These are phyloP conservation scores for Aspergillus campestris DNA, from an alignment of 495 filamentous ascomycete genomes.

Conservation along the genomic window DNA sequence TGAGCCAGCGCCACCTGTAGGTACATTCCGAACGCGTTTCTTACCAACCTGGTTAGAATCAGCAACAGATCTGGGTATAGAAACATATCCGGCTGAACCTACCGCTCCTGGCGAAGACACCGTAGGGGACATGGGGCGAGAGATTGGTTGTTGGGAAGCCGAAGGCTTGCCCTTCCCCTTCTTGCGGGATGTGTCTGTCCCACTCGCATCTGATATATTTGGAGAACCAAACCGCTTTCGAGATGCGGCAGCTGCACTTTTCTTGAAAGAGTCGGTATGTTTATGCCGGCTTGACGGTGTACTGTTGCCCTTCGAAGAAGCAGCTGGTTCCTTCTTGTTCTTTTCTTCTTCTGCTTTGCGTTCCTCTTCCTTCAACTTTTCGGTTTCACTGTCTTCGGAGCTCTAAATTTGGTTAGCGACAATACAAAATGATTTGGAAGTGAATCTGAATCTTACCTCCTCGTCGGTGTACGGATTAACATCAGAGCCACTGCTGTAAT, in stretches of 20 bases:
- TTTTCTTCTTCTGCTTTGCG: constrained; percentile 60
- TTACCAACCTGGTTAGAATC: constrained; percentile 28
- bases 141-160: constrained; percentile 44
- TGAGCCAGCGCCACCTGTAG: constrained; percentile 46
- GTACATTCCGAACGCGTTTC: constrained; percentile 37
- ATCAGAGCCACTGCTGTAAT: constrained; percentile 70
- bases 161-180: constrained; percentile 69
- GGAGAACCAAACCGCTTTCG: constrained; percentile 86
- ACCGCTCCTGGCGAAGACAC: constrained; percentile 27
- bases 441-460: constrained; percentile 24
- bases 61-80: constrained; percentile 9
- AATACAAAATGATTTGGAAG: neutral
- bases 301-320: constrained; percentile 61
- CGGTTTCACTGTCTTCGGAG: constrained; percentile 39
- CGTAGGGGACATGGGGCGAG: constrained; percentile 44
- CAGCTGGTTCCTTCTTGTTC: constrained; percentile 44
- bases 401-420: constrained; percentile 16
- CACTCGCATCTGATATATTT: constrained; percentile 79
- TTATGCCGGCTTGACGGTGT: constrained; percentile 61
- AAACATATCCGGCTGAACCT: constrained; percentile 6
- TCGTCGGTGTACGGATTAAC: constrained; percentile 66
- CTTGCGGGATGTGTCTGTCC: constrained; percentile 80
- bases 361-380: constrained; percentile 60
- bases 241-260: constrained; percentile 36
- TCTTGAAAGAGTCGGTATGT: constrained; percentile 47